phyloP scores from a whole-genome alignment of 768 basidiomycete species.

The Saitozyma sp. region DNA sequence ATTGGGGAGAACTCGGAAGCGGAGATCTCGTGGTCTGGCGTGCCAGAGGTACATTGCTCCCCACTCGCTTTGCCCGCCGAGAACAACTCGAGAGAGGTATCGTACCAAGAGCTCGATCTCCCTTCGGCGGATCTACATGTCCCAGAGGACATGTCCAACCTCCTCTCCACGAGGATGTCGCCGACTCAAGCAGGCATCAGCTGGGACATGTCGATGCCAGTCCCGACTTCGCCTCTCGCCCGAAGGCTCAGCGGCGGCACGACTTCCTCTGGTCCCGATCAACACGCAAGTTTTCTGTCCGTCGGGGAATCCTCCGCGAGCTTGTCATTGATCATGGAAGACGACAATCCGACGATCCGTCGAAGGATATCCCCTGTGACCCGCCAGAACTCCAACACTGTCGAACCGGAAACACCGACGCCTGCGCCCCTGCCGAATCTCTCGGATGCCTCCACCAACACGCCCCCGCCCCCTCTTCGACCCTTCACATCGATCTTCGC shows the following conservation, averaged over 20 bases:
- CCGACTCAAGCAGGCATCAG: constrained; percentile 14
- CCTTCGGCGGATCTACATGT: constrained; percentile 25
- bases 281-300: too few species aligned
- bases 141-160: constrained; percentile 43
- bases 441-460: constrained; percentile 1
- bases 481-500: constrained; percentile 42
- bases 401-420: constrained; percentile 10
- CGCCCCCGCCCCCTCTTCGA: too few species aligned
- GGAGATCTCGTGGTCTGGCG: constrained; percentile 36
- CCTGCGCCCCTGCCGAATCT: constrained; percentile 5
- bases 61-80: constrained; percentile 29
- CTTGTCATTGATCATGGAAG: neutral
- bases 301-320: too few species aligned
- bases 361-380: constrained; percentile 19
- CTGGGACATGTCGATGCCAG: constrained; percentile 1
- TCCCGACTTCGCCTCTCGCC: too few species aligned
- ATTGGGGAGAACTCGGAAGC: neutral
- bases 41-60: constrained; percentile 31
- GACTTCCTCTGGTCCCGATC: too few species aligned
- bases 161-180: constrained; percentile 30
- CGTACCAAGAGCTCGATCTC: constrained; percentile 26
- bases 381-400: constrained; percentile 1
- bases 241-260: too few species aligned
- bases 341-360: constrained; percentile 36
- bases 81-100: constrained; percentile 20